Base-by-base conservation (phyloP, 2,329 filamentous ascomycete species). In the Fusarium sp. region DNA sequence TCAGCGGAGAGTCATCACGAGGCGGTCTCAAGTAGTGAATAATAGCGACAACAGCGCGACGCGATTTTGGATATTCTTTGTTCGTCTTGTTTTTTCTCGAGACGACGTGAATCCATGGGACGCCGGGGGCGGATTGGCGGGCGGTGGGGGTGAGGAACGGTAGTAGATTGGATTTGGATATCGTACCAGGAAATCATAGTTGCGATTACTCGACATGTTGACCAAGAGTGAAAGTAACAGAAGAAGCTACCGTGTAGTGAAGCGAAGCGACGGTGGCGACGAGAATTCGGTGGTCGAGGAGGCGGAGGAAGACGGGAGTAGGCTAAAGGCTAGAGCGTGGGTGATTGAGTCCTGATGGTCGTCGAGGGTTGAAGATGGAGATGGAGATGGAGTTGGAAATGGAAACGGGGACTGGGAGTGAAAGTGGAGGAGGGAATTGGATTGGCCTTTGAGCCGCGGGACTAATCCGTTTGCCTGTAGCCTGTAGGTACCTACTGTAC, bases 141-240 rank as follows among this genome's bases (percentile, higher is more conserved):
- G n/a, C n/a, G n/a, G n/a, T n/a, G n/a, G n/a, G n/a, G n/a, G n/a
- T n/a, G n/a, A n/a, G n/a, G n/a, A n/a, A n/a, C n/a, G n/a, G 31
- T 27, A 39, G 51, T 66, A 75, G 65, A 56, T 62, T 67, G 59
- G 60, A 49, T 45, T 55, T 60, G 74, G 63, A 62, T 71, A 71
- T 73, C 91, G 81, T 91, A 98, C 95, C 85, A 99, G 89, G 84
- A 98, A 98, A 84, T 99, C 96, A 86, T 99, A 99, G 88, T 99
- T 99, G 84, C 96, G 91, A 88, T 95, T 97, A 84, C 93, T 94
- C 80, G 96, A 95, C 96, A 99, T 99, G 78, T 81, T 87, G 83
- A 78, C 73, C 74, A 74, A 65, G 68, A 59, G 66, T 55, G 73
- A 63, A 63, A 64, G 69, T 48, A 73, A 60, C 60, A 63, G 64